Base-by-base conservation (phyloP, 768 basidiomycete species). In the Cystoderma amianthinum region DNA sequence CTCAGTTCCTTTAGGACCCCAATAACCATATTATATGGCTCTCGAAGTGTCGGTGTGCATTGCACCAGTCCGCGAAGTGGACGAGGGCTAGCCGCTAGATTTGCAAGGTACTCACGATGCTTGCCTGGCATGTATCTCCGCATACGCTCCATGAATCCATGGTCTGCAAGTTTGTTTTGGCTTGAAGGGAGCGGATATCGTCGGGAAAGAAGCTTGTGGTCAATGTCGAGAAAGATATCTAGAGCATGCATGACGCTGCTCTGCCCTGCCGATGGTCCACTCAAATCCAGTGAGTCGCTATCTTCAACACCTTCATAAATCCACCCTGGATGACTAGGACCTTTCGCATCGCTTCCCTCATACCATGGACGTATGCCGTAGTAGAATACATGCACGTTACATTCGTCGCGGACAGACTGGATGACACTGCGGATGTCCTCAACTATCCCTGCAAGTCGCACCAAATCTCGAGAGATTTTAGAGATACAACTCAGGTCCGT, bases 211-310 rank as follows among this genome's bases (percentile, higher is more conserved):
- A 92, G 81, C 48, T 83, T 84, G 63, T 90, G 85, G 62, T 98
- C 83, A 59, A 96, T 82, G 46, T 91, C 87, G 36, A 90, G 74
- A 69, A 90, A 89, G 60, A 93, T 63, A 56, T 89, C 87, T 17
- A 89, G 65, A 6, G 87, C 82, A 50, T 82, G 89, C 70, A 99
- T 91, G 42, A 94, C 75, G 38, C 82, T 84, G 60, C 88, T 92
- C 66, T 99, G 95, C 2, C 95, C 95, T 1, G 92, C 95, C 7
- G 88, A 92, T 17, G 95, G 94, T 0, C 95, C 95, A 44, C 80
- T 85, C 40, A 82, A 73, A 46, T 85, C 79, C 30, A 88, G 74
- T 38, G 65, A 58, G 20, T 75, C 68, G 19, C 66, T 69, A 22
- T 75, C 63, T 4, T 71, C 68, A 5, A 88, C 78, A 0, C 88